phyloP scores from a whole-genome alignment of 1,139 yeast genomes.

The Sugiyamaella pinicola region DNA sequence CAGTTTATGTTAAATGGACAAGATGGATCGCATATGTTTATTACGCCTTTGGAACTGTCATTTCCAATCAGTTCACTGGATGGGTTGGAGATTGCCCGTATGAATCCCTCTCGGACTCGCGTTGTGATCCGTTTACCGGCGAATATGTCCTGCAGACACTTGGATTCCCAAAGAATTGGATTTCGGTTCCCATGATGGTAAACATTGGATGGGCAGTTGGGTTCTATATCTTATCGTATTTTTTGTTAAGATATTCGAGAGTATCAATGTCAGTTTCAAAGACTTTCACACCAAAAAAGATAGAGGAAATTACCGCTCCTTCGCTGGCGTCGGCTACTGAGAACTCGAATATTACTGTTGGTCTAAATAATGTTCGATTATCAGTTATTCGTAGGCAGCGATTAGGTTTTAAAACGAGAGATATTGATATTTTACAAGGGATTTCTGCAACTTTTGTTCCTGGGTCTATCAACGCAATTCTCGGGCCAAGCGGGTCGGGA shows the following conservation, averaged over 20 bases:
- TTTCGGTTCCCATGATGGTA: slow-evolving; percentile 64
- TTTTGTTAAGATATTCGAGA: slow-evolving; percentile 48
- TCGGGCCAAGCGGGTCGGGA: slow-evolving; percentile 92
- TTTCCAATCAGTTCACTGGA: slow-evolving; percentile 65
- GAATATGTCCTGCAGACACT: slow-evolving; percentile 54
- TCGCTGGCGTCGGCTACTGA: slow-evolving; percentile 6
- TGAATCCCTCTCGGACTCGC: slow-evolving; percentile 41
- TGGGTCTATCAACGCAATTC: slow-evolving; percentile 72
- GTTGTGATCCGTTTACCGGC: slow-evolving; percentile 52
- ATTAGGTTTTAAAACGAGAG: slow-evolving; percentile 8
- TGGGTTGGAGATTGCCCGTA: slow-evolving; percentile 62
- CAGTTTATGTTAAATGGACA: slow-evolving; percentile 85
- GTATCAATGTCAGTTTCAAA: slow-evolving; percentile 56
- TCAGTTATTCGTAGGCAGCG: slow-evolving; percentile 26
- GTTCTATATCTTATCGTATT: slow-evolving; percentile 53
- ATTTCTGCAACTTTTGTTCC: slow-evolving; percentile 62
- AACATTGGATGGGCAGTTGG: slow-evolving; percentile 63
- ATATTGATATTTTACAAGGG: slow-evolving; percentile 47
- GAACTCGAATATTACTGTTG: slow-evolving; percentile 26
- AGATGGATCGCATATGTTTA: slow-evolving; percentile 75
- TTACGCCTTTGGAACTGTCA: slow-evolving; percentile 73
- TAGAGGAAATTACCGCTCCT: slow-evolving; percentile 5
- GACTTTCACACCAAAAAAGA: slow-evolving; percentile 25
- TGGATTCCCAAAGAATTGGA: slow-evolving; percentile 69
- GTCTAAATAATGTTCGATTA: slow-evolving; percentile 29